phyloP scores from a whole-genome alignment of 2,329 filamentous ascomycete species.

The Cercospora zeae-maydis region DNA sequence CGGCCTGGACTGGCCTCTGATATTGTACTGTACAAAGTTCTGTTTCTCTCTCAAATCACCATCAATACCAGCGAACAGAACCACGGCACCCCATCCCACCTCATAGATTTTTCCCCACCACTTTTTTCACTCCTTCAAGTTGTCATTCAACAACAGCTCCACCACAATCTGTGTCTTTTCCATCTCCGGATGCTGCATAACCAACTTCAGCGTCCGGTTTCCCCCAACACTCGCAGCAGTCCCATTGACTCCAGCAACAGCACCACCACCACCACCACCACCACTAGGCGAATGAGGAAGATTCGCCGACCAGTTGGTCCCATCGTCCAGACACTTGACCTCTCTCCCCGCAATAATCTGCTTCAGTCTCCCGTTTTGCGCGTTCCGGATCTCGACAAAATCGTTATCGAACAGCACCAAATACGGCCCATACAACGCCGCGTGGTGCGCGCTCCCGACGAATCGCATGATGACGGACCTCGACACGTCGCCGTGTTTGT shows the following conservation, averaged over 20 bases:
- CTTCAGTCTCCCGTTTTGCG: slow-evolving; percentile 86
- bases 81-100: not conserved
- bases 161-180: slow-evolving; percentile 82
- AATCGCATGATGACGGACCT: slow-evolving; percentile 97
- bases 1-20: not conserved
- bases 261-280: slow-evolving; percentile 24
- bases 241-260: slow-evolving; percentile 33
- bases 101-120: not conserved
- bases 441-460: slow-evolving; percentile 83
- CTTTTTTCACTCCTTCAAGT: slow-evolving; percentile 40
- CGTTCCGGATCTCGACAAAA: slow-evolving; percentile 95
- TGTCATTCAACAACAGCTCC: slow-evolving; percentile 89
- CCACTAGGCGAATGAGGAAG: slow-evolving; percentile 9
- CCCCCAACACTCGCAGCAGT: slow-evolving; percentile 18
- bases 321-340: slow-evolving; percentile 86
- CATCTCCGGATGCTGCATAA: slow-evolving; percentile 88
- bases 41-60: not conserved
- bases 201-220: slow-evolving; percentile 81
- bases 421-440: slow-evolving; percentile 87
- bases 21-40: no score
- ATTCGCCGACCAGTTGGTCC: slow-evolving; percentile 55
- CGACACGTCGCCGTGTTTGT: slow-evolving; percentile 94
- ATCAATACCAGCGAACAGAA: not conserved
- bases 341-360: slow-evolving; percentile 93
- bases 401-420: slow-evolving; percentile 91